A percentile compares a stretch with the other conserved stretches of the same genome.
Conservation (phyloP, 2,329 filamentous ascomycete species). For the Cercospora sesami region DNA sequence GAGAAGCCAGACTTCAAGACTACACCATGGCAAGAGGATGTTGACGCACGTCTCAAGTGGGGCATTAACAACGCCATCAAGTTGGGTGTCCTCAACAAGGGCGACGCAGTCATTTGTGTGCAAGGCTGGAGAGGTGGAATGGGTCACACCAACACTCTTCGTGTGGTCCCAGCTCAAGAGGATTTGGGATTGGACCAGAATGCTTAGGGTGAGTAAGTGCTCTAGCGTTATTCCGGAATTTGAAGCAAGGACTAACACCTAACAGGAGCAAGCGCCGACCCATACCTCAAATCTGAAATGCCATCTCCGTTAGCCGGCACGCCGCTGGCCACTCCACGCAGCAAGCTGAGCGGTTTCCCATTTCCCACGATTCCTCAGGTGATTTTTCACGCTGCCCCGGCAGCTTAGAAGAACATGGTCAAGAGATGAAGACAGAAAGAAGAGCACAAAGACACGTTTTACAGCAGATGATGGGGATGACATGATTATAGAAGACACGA, state of each 20-base stretch:
- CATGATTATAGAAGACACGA: constrained; percentile 8
- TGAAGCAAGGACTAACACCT: not conserved
- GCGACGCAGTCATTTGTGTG: constrained; percentile 77
- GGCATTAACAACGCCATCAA: constrained; percentile 83
- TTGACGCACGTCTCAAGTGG: constrained; percentile 97
- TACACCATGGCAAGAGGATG: constrained; percentile 97
- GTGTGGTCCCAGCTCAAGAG: constrained; percentile 53
- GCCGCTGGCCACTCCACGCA: constrained; percentile 9
- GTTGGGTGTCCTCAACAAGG: constrained; percentile 71
- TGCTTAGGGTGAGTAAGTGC: constrained; percentile 39
- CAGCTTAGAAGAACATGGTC: constrained; percentile 2
- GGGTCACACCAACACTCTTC: constrained; percentile 82
- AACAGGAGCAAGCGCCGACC: constrained; percentile 1
- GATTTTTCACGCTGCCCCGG: constrained; percentile 1
- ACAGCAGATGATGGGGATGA: constrained; percentile 5
- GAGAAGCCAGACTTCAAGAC: constrained; percentile 90
- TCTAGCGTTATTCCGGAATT: no score
- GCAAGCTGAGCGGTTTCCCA: constrained; percentile 10
- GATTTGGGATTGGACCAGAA: constrained; percentile 53
- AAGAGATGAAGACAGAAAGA: constrained; percentile 3
- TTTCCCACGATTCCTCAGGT: constrained; percentile 9
- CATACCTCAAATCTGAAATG: constrained; percentile 8
- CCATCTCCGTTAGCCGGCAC: constrained; percentile 4
- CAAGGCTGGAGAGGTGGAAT: constrained; percentile 91
- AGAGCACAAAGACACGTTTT: constrained; percentile 3